Evolutionary conservation across 2,329 filamentous ascomycete genomes (phyloP).

Genomic region (Colletotrichum cereale): DNA sequence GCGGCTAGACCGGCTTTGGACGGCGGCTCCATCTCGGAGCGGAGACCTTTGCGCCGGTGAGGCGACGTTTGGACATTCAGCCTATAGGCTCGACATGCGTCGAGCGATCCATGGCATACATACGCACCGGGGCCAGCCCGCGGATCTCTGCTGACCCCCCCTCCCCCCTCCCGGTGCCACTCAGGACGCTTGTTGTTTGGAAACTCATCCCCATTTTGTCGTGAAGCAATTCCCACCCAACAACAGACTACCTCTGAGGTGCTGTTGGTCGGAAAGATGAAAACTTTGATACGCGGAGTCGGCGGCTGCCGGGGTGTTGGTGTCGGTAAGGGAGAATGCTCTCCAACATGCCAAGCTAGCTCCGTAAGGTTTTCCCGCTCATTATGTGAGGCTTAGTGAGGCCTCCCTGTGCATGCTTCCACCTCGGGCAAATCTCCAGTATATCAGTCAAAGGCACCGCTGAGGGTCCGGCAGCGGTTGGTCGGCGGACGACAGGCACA

Average conservation of each 20-base stretch:
- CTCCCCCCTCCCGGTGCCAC: neutral
- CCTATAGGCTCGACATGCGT: constrained; percentile 10
- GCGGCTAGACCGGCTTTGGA: neutral
- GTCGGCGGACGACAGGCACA: neutral
- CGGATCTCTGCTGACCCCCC: constrained; percentile 3
- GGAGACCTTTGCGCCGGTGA: neutral
- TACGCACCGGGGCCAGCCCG: constrained; percentile 9
- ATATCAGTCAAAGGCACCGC: neutral
- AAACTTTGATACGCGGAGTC: neutral
- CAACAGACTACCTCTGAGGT: neutral
- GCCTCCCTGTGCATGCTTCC: constrained; percentile 35
- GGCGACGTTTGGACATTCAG: neutral
- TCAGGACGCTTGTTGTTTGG: neutral
- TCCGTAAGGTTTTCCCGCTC: neutral
- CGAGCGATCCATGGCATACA: neutral
- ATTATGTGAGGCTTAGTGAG: constrained; percentile 12
- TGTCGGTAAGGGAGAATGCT: neutral
- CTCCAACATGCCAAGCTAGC: neutral
- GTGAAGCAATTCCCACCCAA: neutral
- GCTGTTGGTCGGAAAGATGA: neutral
- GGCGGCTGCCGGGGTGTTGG: neutral
- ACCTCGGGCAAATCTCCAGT: neutral
- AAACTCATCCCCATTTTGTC: neutral
- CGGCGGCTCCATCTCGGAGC: neutral
- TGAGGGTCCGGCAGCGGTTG: neutral